Base-by-base conservation (phyloP, 495 filamentous ascomycete genomes). In the Pyrenopolyporus hunteri region DNA sequence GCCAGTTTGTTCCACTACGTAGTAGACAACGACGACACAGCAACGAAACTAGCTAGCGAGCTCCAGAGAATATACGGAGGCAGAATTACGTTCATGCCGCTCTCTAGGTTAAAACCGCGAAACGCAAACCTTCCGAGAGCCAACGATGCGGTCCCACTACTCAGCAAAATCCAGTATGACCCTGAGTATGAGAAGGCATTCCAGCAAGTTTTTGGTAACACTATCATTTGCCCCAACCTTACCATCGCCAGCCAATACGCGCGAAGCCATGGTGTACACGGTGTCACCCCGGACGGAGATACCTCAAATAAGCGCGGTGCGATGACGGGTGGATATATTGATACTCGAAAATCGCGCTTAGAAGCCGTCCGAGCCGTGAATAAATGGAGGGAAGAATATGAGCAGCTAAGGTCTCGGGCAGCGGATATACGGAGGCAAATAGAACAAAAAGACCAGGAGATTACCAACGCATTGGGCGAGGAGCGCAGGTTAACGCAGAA, bases 1-100 rank as follows among this genome's bases (percentile, higher is more conserved):
- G 87, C 88, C 59, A 95, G 91, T 71, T 78, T 99, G 6, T 99
- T 99, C 75, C 91, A 99, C 74, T 95, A 96, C 64, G 91, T 99
- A 19, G 92, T 97, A 39, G 94, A 99, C 71, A 96, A 87, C 32
- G 93, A 93, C 49, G 84, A 89, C 31, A 97, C 93, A 1, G 92
- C 92, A 0, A 90, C 91, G 0, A 83, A 83, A 48, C 85, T 96
- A 11, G 80, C 92, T 10, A 89, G 93, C 64, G 82, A 88, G 10
- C 79, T 99, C 16, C 85, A 92, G 68, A 89, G 89, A 48, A 84
- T 87, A 51, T 87, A 84, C 52, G 84, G 88, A 13, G 94, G 94
- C n/a, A 85, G 94, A 65, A 82, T 98, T 22, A 98, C 95, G 1
- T 97, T 96, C 64, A 92, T 99, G 85, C 94, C 94, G 1, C 78